These are phyloP conservation scores for Sugiyamaella smithiae DNA, from an alignment of 805 yeast genomes.

Conservation along the genomic window DNA sequence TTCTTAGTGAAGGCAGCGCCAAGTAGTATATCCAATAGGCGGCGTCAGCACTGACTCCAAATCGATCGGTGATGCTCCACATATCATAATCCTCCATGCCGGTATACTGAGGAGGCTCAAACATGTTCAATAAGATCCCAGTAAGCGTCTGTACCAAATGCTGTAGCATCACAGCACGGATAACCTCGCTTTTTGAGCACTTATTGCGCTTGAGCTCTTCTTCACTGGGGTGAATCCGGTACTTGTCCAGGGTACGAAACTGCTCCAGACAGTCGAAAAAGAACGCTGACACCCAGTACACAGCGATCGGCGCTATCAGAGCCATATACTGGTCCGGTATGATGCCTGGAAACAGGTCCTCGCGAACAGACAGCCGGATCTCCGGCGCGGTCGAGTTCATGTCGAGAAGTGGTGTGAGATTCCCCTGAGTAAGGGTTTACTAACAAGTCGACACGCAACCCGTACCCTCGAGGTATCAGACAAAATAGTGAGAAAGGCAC, in stretches of 20 bases:
- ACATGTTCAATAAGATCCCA: conserved; percentile 53
- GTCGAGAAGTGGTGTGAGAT: background rate
- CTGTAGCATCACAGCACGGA: conserved; percentile 79
- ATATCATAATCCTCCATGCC: conserved; percentile 50
- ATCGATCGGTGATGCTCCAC: conserved; percentile 44
- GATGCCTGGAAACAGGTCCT: conserved; percentile 50
- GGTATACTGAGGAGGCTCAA: conserved; percentile 50
- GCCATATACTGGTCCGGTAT: conserved; percentile 69
- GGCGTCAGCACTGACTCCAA: conserved; percentile 30
- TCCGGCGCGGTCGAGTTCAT: conserved; percentile 15
- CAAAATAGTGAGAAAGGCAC: too few species aligned
- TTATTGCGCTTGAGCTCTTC: conserved; percentile 76
- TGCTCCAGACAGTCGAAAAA: conserved; percentile 75
- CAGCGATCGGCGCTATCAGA: conserved; percentile 68
- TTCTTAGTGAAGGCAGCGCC: conserved; percentile 57
- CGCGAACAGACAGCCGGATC: conserved; percentile 9
- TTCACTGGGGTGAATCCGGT: conserved; percentile 89
- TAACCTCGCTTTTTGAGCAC: conserved; percentile 65
- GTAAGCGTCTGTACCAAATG: conserved; percentile 77
- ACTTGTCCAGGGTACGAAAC: conserved; percentile 70
- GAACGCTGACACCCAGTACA: conserved; percentile 77
- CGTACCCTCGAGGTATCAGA: too few species aligned
- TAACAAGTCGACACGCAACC: background rate
- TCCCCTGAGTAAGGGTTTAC: conserved; percentile 5
- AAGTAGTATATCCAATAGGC: conserved; percentile 58